A percentile compares a stretch with the other conserved stretches of the same genome.
These are phyloP conservation scores for Sarocladium brachiariae DNA, from an alignment of 2,329 filamentous ascomycete genomes.

Conservation along the genomic window DNA sequence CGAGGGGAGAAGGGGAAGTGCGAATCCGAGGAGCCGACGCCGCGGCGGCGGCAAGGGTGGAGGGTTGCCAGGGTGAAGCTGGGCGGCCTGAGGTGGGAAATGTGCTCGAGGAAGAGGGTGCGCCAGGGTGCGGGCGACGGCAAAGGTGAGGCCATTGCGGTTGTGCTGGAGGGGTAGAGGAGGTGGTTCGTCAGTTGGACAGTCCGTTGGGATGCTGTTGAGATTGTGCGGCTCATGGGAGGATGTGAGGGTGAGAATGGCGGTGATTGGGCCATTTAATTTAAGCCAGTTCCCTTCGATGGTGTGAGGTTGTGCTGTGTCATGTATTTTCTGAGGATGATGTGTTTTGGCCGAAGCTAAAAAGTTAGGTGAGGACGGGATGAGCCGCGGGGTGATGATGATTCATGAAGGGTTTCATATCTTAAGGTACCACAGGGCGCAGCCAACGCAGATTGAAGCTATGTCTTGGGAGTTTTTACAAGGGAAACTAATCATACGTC, in stretches of 20 bases:
- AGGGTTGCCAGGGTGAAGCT: slow-evolving; percentile 46
- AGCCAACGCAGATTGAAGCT: no score
- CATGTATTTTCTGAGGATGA: no score
- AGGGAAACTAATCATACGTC: no score
- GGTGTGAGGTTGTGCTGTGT: not conserved
- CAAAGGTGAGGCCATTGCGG: slow-evolving; percentile 10
- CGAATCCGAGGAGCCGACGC: no score
- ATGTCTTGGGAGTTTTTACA: no score
- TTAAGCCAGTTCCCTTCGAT: no score
- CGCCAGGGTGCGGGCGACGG: slow-evolving; percentile 45
- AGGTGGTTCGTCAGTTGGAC: slow-evolving; percentile 22
- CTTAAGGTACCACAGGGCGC: no score
- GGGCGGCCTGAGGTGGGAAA: slow-evolving; percentile 39
- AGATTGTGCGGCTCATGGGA: not conserved
- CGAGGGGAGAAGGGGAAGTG: slow-evolving; percentile 42
- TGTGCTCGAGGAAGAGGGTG: slow-evolving; percentile 42
- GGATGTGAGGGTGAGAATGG: slow-evolving; percentile 15
- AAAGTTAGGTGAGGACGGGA: not conserved
- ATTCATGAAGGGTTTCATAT: slow-evolving; percentile 4
- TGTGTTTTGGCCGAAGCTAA: not conserved
- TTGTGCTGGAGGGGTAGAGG: slow-evolving; percentile 20
- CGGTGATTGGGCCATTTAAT: no score
- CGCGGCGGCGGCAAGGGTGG: slow-evolving; percentile 26
- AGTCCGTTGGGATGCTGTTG: slow-evolving; percentile 17
- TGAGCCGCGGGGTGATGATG: not conserved